These are phyloP conservation scores for Fragilaria radians DNA, from an alignment of 108 stramenopile species.

Conservation along the genomic window DNA sequence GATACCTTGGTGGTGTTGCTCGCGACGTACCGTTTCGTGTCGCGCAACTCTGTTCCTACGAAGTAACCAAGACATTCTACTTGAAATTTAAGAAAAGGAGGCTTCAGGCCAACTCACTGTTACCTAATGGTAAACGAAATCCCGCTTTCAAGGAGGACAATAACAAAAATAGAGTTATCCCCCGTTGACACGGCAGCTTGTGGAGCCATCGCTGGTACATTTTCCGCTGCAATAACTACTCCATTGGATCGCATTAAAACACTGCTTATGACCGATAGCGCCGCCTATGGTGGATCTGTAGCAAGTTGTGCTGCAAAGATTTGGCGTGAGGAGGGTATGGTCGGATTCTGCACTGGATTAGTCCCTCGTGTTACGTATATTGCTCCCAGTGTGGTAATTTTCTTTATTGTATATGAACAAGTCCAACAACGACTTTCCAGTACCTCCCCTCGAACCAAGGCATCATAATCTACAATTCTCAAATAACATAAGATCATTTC, in stretches of 20 bases:
- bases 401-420: constrained; percentile 77
- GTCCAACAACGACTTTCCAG: constrained; percentile 49
- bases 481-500: too few species aligned
- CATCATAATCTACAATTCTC: too few species aligned
- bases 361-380: constrained; percentile 71
- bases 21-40: constrained; percentile 83
- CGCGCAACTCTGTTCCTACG: constrained; percentile 63
- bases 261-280: constrained; percentile 68
- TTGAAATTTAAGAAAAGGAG: constrained; percentile 19
- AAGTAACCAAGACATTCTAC: constrained; percentile 56
- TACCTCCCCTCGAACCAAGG: too few species aligned
- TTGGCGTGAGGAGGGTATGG: constrained; percentile 49
- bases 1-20: constrained; percentile 52
- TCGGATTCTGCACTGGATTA: constrained; percentile 51
- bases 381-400: constrained; percentile 76
- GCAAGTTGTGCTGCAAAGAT: constrained; percentile 47
- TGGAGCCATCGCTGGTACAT: constrained; percentile 70
- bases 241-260: constrained; percentile 79
- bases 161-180: constrained; percentile 27
- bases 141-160: too few species aligned
- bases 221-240: constrained; percentile 67
- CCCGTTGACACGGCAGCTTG: constrained; percentile 61
- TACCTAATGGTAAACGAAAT: not conserved
- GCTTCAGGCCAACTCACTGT: constrained; percentile 3
- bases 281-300: constrained; percentile 51